A percentile compares a stretch with the other conserved stretches of the same genome.
These are phyloP conservation scores for Cercospora canescens DNA, from an alignment of 2,329 filamentous ascomycete genomes.

Conservation along the genomic window DNA sequence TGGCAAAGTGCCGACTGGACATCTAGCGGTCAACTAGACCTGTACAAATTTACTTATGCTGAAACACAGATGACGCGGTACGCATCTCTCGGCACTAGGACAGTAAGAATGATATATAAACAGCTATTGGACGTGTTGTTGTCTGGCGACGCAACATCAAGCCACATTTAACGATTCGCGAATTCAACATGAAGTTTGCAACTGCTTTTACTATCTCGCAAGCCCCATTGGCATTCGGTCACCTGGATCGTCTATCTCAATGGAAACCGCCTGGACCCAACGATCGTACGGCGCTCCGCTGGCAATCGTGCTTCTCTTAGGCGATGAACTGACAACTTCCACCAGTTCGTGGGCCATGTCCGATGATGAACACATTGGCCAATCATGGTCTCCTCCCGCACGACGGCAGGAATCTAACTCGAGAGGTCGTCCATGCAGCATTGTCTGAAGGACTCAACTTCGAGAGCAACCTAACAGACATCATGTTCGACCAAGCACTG, in stretches of 20 bases:
- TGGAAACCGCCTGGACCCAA: conserved; percentile 7
- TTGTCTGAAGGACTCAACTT: conserved; percentile 25
- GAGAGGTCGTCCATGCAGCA: conserved; percentile 20
- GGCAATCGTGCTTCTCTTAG: background rate
- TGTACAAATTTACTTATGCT: background rate
- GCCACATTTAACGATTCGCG: background rate
- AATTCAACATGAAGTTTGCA: background rate
- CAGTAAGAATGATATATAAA: background rate
- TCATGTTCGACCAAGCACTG: conserved; percentile 25
- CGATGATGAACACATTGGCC: conserved; percentile 20
- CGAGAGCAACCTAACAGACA: conserved; percentile 13
- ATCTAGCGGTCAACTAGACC: background rate
- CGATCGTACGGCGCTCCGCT: background rate
- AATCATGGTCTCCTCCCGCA: conserved; percentile 27
- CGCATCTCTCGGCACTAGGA: background rate
- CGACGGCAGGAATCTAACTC: conserved; percentile 23
- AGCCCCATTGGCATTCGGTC: background rate
- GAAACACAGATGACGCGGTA: background rate
- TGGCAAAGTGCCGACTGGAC: background rate
- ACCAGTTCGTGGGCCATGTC: conserved; percentile 7
- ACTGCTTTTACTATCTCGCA: background rate
- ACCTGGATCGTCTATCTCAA: background rate
- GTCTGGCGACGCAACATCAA: background rate
- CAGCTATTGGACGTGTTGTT: background rate
- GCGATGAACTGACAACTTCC: background rate